Base-by-base conservation (phyloP, 2,329 filamentous ascomycete species). In the Calonectria honghensis region DNA sequence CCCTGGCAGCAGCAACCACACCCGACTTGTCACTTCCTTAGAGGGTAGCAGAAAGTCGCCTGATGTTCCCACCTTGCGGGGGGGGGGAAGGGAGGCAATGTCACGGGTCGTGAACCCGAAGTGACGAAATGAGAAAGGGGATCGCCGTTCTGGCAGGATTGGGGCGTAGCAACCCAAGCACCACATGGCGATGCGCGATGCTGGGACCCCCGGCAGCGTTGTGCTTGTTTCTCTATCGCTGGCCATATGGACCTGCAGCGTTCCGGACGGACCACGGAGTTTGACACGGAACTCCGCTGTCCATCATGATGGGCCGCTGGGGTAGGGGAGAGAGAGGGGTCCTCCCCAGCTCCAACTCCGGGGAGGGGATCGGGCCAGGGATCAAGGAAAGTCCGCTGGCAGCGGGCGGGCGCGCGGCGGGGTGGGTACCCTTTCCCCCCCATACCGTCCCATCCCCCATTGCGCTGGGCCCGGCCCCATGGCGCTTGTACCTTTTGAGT, bases 71-170 rank as follows among this genome's bases (percentile, higher is more conserved):
- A 68, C 64, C n/a, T 41, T 35, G 16, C 18, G 32, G 68, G 10
- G 50, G 31, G 61, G 35, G n/a, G 41, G n/a, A 27, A 11, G 41
- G 4, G 14, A 4, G 41, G 9, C 20, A 45, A 45, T 20, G 39
- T 14, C 61, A 54, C 32, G 45, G 32, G 39, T n/a, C 52, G 71
- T 71, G 71, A 63, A 68, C 35, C 52, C 20, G 41, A 18, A 18
- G 10, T n/a, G 54, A 51, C 37, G 59, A 74, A 63, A 74, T 74
- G 72, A 74, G 45, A 68, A 67, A 57, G 65, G 50, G 57, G 69
- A 41, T 68, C 65, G 48, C 31, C 48, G 14, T 35, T 50, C 32
- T 63, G 59, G 59, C 35, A 45, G 35, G 59, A 63, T 68, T 54
- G 63, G 11, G 63, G 63, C 63, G 63, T 35, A 51, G 41, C 16